These are phyloP conservation scores for Hanseniaspora gamundiae DNA, from an alignment of 1,139 yeast genomes.

Conservation along the genomic window DNA sequence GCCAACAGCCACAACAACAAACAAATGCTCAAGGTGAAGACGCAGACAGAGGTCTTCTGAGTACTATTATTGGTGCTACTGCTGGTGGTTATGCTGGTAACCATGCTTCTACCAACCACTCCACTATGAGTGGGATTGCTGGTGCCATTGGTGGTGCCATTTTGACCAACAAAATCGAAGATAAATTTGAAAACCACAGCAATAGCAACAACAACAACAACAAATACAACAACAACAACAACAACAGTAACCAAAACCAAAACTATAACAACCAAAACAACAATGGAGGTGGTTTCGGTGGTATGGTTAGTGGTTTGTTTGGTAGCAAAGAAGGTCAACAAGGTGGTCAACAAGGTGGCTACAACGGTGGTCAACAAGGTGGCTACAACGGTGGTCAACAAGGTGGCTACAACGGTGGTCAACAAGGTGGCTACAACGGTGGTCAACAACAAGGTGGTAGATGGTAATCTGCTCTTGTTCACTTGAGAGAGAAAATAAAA, in stretches of 20 bases:
- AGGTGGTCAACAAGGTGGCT: slow-evolving; percentile 12
- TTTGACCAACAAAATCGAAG: slow-evolving; percentile 43
- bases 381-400: slow-evolving; percentile 19
- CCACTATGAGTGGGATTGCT: slow-evolving; percentile 39
- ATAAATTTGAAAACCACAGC: slow-evolving; percentile 24
- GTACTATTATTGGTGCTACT: slow-evolving; percentile 47
- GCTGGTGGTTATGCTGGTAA: slow-evolving; percentile 41
- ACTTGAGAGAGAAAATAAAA: neutral
- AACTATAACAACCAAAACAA: slow-evolving; percentile 8
- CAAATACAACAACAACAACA: slow-evolving; percentile 13
- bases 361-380: slow-evolving; percentile 31
- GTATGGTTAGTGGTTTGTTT: neutral
- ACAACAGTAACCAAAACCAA: slow-evolving; percentile 11
- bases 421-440: slow-evolving; percentile 10
- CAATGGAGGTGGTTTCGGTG: slow-evolving; percentile 8
- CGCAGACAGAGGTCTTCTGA: slow-evolving; percentile 46
- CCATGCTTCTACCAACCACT: slow-evolving; percentile 33
- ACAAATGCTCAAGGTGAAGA: slow-evolving; percentile 22
- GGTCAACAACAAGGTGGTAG: slow-evolving; percentile 22
- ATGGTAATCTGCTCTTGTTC: neutral
- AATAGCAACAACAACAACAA: slow-evolving; percentile 10
- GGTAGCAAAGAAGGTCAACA: slow-evolving; percentile 5
- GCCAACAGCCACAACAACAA: slow-evolving; percentile 11
- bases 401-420: slow-evolving; percentile 14
- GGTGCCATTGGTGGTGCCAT: slow-evolving; percentile 55